Base-by-base conservation (phyloP, 2,329 filamentous ascomycete genomes). In the Penicillium sp. region DNA sequence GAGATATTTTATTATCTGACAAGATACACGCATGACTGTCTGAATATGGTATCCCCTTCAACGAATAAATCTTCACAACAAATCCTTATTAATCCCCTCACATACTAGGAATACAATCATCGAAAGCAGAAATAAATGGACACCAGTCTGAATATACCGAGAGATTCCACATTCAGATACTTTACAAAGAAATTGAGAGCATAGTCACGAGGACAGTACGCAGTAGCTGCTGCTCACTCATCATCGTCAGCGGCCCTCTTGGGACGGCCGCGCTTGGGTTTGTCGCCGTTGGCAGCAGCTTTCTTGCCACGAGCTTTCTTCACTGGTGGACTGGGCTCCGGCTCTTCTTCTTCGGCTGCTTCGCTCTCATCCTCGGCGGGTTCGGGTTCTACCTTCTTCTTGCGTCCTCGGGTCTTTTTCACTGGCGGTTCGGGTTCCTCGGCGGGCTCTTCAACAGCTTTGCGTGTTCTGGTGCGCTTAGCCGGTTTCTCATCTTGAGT, bases 371-470 rank as follows among this genome's bases (percentile, higher is more conserved):
- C 48, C 23, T 56, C 26, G 16, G 18, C 33, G 14, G 35, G 38
- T 43, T 47, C 33, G 14, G 35, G 38, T 43, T 47, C 43, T 16
- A 45, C 18, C 54, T 52, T 57, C 18, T 52, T 53, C 46, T 59
- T 61, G 20, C 57, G 33, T 43, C 47, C 51, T 46, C 16, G 47
- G 5, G 56, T 65, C 54, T 70, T 71, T 23, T 68, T 69, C 3
- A 68, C 68, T 43, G 68, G 68, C 51, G 70, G 71, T 20, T 66
- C 69, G 20, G 65, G 68, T 43, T 64, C 65, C 23, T 64, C 65
- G 21, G 65, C 69, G 26, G 67, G 53, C 46, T 52, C 57, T 43
- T 60, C 58, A 11, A 16, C 26, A 20, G 48, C 26, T 35, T 58
- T 54, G 28, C 45, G 33, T 11, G 35, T 24, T 24, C 40, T 58